Percentiles rank a stretch among this genome's conserved stretches.
These are phyloP conservation scores for Salix arbutifolia DNA, from an alignment of 345 rosid species.

Conservation along the genomic window DNA sequence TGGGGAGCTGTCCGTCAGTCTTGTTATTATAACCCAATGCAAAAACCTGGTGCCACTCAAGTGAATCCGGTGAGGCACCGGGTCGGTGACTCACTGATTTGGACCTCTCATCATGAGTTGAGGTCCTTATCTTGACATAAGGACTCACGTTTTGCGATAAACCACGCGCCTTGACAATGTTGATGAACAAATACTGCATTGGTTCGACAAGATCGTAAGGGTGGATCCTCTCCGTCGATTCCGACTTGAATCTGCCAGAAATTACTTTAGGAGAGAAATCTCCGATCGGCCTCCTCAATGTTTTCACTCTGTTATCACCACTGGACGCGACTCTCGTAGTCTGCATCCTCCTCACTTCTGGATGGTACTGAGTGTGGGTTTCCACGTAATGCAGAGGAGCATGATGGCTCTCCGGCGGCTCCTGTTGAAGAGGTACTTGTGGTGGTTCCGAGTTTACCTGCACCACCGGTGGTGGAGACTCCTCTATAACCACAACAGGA, in stretches of 20 bases:
- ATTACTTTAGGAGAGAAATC: conserved; percentile 75
- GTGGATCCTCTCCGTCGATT: conserved; percentile 41
- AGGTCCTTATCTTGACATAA: conserved; percentile 57
- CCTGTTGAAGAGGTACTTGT: conserved; percentile 18
- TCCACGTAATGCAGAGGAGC: conserved; percentile 4
- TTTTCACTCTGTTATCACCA: conserved; percentile 55
- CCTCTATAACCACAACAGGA: conserved; percentile 50
- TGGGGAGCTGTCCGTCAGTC: conserved; percentile 15
- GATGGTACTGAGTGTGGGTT: conserved; percentile 27
- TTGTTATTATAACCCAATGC: conserved; percentile 49
- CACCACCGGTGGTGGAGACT: conserved; percentile 41
- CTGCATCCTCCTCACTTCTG: conserved; percentile 79
- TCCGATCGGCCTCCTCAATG: conserved; percentile 48
- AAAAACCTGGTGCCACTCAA: conserved; percentile 86
- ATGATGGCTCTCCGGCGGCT: conserved; percentile 2
- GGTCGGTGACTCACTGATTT: conserved; percentile 58
- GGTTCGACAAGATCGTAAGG: conserved; percentile 86
- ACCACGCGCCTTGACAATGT: conserved; percentile 76
- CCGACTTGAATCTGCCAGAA: conserved; percentile 27
- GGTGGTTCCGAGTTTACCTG: conserved; percentile 16
- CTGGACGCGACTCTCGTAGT: conserved; percentile 13
- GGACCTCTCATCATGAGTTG: conserved; percentile 41
- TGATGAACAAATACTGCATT: conserved; percentile 74
- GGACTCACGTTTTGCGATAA: conserved; percentile 57
- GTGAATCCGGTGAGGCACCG: conserved; percentile 56